Evolutionary conservation across 768 basidiomycete species (phyloP), one percentile per base, ranked within the genome.

Genomic region (Lactifluus volemus): DNA sequence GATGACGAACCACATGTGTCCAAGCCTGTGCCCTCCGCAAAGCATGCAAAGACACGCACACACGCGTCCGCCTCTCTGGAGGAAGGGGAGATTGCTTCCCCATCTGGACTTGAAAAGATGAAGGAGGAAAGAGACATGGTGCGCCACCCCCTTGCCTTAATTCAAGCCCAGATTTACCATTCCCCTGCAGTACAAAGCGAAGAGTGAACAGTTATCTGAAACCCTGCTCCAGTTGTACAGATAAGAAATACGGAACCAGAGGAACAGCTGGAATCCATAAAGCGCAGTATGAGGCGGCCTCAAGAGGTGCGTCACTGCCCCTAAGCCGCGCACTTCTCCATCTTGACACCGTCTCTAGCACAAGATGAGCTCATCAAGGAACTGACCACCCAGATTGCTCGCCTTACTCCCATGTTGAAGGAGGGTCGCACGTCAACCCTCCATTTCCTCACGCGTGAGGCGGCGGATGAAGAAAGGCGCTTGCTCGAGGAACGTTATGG

Each of bases 391-490:
- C 79, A 83, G 66, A 70, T 87, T 5, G 74, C 82, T 3, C 79
- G 76, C 30, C 75, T 79, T 48, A 81, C 85, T 62, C 82, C 83
- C 6, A 73, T 86, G 39, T 74, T 81, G 47, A 73, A 75, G 47
- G 71, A 77, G 0, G 79, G 78, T 5, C 80, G 79, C 62, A 75
- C 73, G 14, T 76, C 79, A 2, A 78, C 81, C 5, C 75, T 86
- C 34, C 83, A 87, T 65, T 78, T 92, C 50, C 72, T 92, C 12
- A 88, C 88, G 9, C 81, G 87, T 57, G 88, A 89, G 60, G 81
- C 81, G 2, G 88, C 84, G 6, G 83, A 90, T 59, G 82, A 83
- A 56, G 87, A 90, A 72, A 83, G 82, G 66, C 78, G 77, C 47
- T 71, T 59, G 1, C 69, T 81, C 34, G 79, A 84, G 60, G 73